phyloP scores from a whole-genome alignment of 176 grass and related monocot species.

The Elaeis guineensis region DNA sequence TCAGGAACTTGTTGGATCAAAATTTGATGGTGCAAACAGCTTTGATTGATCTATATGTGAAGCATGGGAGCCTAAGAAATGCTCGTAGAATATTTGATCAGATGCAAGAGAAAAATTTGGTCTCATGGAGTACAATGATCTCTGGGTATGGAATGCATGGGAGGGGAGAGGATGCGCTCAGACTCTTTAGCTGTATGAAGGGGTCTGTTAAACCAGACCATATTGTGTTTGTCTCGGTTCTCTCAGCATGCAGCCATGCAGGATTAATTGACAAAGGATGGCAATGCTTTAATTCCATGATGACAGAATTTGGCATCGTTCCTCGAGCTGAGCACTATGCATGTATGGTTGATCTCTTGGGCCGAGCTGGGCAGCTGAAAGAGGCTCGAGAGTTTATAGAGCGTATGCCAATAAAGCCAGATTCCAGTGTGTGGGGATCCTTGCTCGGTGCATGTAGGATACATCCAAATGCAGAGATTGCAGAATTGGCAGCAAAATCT shows the following conservation, averaged over 20 bases:
- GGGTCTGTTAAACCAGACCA: slow-evolving; percentile 10
- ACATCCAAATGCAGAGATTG: slow-evolving; percentile 18
- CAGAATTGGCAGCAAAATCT: slow-evolving; percentile 21
- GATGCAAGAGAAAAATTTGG: slow-evolving; percentile 12
- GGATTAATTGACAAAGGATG: slow-evolving; percentile 16
- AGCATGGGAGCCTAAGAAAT: background rate
- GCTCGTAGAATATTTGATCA: slow-evolving; percentile 21
- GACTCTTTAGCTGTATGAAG: slow-evolving; percentile 21
- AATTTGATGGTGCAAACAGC: slow-evolving; percentile 19
- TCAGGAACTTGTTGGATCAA: slow-evolving; percentile 3
- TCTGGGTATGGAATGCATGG: slow-evolving; percentile 32
- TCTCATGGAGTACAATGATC: slow-evolving; percentile 25
- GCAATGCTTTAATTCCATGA: slow-evolving; percentile 25
- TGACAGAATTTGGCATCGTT: slow-evolving; percentile 5
- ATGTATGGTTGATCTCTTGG: slow-evolving; percentile 24
- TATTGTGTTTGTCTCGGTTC: slow-evolving; percentile 14
- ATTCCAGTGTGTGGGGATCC: slow-evolving; percentile 25
- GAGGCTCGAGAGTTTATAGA: slow-evolving; percentile 21
- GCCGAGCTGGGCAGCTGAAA: slow-evolving; percentile 20
- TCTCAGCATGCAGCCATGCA: slow-evolving; percentile 25
- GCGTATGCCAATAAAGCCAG: slow-evolving; percentile 25
- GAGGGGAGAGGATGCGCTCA: slow-evolving; percentile 8
- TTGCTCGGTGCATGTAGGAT: slow-evolving; percentile 30
- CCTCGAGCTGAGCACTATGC: slow-evolving; percentile 18
- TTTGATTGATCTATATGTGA: slow-evolving; percentile 17